Evolutionary conservation across 768 basidiomycete genomes (phyloP), one percentile per base, ranked within the genome.

Genomic region (Kwoniella europaea): DNA sequence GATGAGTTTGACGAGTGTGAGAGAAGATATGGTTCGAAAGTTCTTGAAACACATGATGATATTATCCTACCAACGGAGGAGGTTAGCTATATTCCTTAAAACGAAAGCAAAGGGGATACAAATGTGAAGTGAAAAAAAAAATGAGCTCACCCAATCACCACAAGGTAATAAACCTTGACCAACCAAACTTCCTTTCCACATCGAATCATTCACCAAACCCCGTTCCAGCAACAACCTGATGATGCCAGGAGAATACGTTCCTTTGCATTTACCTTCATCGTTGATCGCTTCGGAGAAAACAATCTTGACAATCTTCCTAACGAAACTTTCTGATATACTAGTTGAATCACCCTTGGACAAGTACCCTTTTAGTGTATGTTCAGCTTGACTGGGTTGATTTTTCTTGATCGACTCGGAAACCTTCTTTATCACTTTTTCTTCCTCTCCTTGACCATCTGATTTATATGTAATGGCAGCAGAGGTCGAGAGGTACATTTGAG

Each of bases 91-190:
- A 16, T 24, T 18, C 24, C 67, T 53, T 13, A 0, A 3, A 18
- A 29, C n/a, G 6, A 22, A 43, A 18, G 10, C 20, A 15, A 24
- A 22, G 35, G 20, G 3, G 42, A 46, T 27, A 15, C 15, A 46
- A 46, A 46, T 16, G 16, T 46, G 44, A 12, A 12, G 16, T 46
- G 10, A 46, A n/a, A n/a, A n/a, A 10, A 5, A 2, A 16, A 46
- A 12, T 46, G 44, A 24, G 73, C 81, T 73, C 63, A 81, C 79
- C 79, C 79, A 82, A 62, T 82, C 81, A 3, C 75, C 72, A 3
- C 72, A 63, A 18, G 72, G 70, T 15, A 81, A 63, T 15, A 82
- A 63, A 7, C 71, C 81, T 41, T 65, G 65, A 1, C n/a, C 57
- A 7, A 82, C 69, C 27, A 82, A 63, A 16, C 79, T 78, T 2